Conservation (phyloP, 192 early-diverging fungal species). For the Funneliformis geosporum region DNA sequence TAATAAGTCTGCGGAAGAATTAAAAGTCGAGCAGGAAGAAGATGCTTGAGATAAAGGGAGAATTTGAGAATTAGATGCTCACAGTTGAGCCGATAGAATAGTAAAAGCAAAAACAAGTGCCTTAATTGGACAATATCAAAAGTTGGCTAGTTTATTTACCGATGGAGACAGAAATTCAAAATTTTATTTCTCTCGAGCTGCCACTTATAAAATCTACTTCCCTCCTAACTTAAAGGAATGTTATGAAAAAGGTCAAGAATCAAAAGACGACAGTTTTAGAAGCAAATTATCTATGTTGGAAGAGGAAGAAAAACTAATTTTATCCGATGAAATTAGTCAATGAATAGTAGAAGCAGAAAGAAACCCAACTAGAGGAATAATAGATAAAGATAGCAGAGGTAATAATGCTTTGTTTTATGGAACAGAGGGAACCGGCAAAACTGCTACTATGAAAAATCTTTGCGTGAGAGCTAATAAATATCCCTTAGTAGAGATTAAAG, state of each 20-base stretch:
- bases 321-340: not conserved
- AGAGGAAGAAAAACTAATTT: slow-evolving; percentile 1
- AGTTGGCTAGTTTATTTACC: not conserved
- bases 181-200: slow-evolving; percentile 8
- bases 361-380: not conserved
- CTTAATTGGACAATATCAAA: not conserved
- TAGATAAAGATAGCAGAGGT: not conserved
- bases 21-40: not conserved
- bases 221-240: not conserved
- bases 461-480: not conserved
- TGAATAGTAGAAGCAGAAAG: not conserved
- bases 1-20: not conserved
- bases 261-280: too few relatives aligned
- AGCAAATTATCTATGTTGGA: not conserved
- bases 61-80: not conserved
- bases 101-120: not conserved
- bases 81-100: not conserved
- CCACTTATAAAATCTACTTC: slow-evolving; percentile 13
- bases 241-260: not conserved
- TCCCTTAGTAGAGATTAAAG: slow-evolving; percentile 19
- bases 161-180: not conserved
- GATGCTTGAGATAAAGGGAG: slow-evolving; percentile 11
- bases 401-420: slow-evolving; percentile 18
- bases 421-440: not conserved
- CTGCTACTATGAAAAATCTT: not conserved